Percentiles rank a stretch among this genome's conserved stretches.
Conservation (phyloP, 148 eudicot genomes). For the Fagopyrum tataricum region DNA sequence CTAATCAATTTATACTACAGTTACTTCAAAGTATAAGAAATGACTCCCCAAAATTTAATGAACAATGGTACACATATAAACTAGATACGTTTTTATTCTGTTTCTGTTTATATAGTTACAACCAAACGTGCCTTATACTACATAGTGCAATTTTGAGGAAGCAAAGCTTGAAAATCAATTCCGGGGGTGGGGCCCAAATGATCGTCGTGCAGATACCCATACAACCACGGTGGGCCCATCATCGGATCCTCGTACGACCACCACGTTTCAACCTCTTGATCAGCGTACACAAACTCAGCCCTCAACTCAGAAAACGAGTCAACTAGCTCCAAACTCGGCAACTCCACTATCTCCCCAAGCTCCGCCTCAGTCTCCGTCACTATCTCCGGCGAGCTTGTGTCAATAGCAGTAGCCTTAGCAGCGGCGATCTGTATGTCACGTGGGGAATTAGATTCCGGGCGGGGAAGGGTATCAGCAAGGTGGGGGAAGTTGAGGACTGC, state of each 20-base stretch:
- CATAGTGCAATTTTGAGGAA: too few relatives aligned
- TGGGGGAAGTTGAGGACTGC: constrained; percentile 66
- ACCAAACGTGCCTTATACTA: too few relatives aligned
- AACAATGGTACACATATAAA: too few relatives aligned
- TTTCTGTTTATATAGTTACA: too few relatives aligned
- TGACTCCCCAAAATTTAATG: too few relatives aligned
- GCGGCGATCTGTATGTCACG: constrained; percentile 65
- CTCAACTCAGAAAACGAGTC: neutral
- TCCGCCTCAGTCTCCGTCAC: neutral
- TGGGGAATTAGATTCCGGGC: constrained; percentile 43
- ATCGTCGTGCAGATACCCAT: neutral
- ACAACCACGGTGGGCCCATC: neutral
- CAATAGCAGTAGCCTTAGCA: constrained; percentile 49
- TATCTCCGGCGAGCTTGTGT: neutral
- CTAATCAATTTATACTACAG: too few relatives aligned
- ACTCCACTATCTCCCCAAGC: neutral
- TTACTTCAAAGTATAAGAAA: too few relatives aligned
- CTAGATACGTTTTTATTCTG: too few relatives aligned
- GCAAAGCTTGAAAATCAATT: too few relatives aligned
- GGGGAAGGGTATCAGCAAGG: constrained; percentile 37
- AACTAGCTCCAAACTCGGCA: neutral
- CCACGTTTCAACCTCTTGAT: neutral
- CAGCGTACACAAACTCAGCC: neutral
- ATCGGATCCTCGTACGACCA: neutral
- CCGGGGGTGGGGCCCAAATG: neutral